Evolutionary conservation across 305 asterid species (phyloP).

Genomic region (Solanum hybrid): DNA sequence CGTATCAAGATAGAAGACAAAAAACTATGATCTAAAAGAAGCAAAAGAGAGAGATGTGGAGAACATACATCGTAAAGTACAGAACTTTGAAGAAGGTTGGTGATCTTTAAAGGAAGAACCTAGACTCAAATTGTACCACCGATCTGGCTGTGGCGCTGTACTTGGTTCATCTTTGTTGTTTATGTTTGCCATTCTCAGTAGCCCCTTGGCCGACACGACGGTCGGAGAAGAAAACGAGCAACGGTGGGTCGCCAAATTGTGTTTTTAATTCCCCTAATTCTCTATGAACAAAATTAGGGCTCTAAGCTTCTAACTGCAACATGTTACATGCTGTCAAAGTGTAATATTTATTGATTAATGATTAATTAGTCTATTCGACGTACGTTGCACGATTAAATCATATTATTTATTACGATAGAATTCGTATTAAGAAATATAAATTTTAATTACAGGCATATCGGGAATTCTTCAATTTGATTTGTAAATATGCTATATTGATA

Average conservation of each 20-base stretch:
- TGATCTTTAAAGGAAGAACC: slow-evolving; percentile 83
- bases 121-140: slow-evolving; percentile 71
- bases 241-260: not conserved
- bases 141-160: slow-evolving; percentile 79
- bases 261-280: not conserved
- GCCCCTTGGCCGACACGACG: not conserved
- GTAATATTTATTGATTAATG: too few species aligned
- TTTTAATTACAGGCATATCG: too few species aligned
- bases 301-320: not conserved
- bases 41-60: not conserved
- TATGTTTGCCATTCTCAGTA: slow-evolving; percentile 43
- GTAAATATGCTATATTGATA: too few species aligned
- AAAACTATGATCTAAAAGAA: not conserved
- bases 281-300: not conserved
- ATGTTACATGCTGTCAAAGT: not conserved
- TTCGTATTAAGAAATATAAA: too few species aligned
- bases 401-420: too few species aligned
- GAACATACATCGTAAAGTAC: slow-evolving; percentile 77
- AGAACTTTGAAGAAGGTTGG: slow-evolving; percentile 79
- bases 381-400: too few species aligned
- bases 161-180: slow-evolving; percentile 58
- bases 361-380: too few species aligned
- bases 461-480: too few species aligned
- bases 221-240: not conserved
- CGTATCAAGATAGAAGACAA: not conserved